These are phyloP conservation scores for Calonectria naviculata DNA, from an alignment of 2,329 filamentous ascomycete species.

Conservation along the genomic window DNA sequence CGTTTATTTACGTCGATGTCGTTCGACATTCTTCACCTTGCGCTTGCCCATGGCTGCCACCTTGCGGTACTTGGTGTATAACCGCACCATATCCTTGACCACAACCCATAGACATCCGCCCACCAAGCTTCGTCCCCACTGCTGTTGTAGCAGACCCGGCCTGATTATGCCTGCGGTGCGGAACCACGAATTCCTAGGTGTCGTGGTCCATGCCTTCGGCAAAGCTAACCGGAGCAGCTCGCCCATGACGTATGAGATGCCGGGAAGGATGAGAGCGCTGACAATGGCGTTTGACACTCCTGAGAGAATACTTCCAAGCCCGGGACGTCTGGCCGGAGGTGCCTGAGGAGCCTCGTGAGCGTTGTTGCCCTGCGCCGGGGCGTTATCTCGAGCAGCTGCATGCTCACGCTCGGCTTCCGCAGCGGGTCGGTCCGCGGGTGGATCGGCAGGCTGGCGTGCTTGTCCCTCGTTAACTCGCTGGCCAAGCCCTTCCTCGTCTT, in stretches of 20 bases:
- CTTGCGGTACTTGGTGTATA: conserved; percentile 73
- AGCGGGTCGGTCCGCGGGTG: conserved; percentile 1
- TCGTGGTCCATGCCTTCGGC: conserved; percentile 74
- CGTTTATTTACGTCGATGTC: conserved; percentile 47
- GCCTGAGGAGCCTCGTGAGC: conserved; percentile 48
- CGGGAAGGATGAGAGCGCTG: conserved; percentile 78
- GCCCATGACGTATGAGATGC: conserved; percentile 82
- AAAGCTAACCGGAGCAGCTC: conserved; percentile 76
- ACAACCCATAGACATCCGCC: conserved; percentile 92
- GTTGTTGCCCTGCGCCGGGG: conserved; percentile 29
- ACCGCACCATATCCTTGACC: conserved; percentile 73
- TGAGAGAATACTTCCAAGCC: conserved; percentile 51
- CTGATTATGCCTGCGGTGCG: conserved; percentile 46
- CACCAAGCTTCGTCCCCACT: conserved; percentile 89
- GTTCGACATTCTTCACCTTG: conserved; percentile 63
- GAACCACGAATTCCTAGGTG: conserved; percentile 40
- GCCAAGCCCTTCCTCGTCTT: conserved; percentile 39
- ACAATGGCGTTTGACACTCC: conserved; percentile 62
- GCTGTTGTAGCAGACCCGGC: conserved; percentile 79
- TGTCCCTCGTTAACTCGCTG: not conserved
- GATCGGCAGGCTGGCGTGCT: not conserved
- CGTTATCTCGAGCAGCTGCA: conserved; percentile 7
- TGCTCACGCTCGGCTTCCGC: conserved; percentile 8
- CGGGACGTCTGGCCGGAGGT: conserved; percentile 46
- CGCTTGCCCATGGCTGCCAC: conserved; percentile 67